phyloP scores from a whole-genome alignment of 2,329 filamentous ascomycete species.

The Venturia aucupariae region DNA sequence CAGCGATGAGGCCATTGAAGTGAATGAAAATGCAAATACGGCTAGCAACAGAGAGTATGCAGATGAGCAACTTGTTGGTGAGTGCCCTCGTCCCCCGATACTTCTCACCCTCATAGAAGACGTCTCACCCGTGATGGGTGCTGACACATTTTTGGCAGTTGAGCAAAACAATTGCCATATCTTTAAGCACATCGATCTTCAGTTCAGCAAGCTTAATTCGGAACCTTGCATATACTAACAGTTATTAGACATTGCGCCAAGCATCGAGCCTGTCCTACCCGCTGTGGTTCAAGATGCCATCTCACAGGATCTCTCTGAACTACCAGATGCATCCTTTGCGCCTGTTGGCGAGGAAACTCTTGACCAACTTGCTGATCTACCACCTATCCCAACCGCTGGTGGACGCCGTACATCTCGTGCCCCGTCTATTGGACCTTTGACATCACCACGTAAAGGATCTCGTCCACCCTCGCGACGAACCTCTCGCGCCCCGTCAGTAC shows the following conservation, averaged over 20 bases:
- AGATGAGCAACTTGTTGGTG: background rate
- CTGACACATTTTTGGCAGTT: background rate
- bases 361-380: conserved; percentile 8
- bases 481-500: conserved; percentile 4
- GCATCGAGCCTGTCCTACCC: conserved; percentile 4
- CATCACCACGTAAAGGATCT: conserved; percentile 6
- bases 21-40: background rate
- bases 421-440: background rate
- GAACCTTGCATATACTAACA: background rate
- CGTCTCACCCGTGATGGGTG: background rate
- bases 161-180: background rate
- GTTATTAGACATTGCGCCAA: background rate
- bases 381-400: conserved; percentile 7
- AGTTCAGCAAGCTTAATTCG: background rate
- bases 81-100: background rate
- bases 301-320: conserved; percentile 7
- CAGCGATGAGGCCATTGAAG: background rate
- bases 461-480: conserved; percentile 5
- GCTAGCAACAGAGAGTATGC: background rate
- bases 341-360: conserved; percentile 6
- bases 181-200: background rate
- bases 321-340: conserved; percentile 10
- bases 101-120: background rate
- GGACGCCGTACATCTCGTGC: conserved; percentile 1
- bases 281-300: background rate